A percentile compares a stretch with the other conserved stretches of the same genome.
These are phyloP conservation scores for Fraxinus platypoda DNA, from an alignment of 305 asterid species.

Conservation along the genomic window DNA sequence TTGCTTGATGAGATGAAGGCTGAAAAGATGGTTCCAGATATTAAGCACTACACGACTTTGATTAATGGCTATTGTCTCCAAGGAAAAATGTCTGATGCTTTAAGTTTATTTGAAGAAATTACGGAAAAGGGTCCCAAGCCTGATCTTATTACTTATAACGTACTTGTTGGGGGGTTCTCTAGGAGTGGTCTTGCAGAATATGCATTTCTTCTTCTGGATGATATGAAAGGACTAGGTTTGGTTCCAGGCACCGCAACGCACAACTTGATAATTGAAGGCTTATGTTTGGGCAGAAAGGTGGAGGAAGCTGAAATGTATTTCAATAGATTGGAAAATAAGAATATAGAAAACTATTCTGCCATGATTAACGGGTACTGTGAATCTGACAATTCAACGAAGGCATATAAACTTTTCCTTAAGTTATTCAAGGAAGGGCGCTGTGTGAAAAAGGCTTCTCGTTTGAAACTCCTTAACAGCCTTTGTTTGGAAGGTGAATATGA, in stretches of 20 bases:
- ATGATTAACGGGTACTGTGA: slow-evolving; percentile 47
- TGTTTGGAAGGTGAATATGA: slow-evolving; percentile 31
- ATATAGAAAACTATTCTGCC: slow-evolving; percentile 38
- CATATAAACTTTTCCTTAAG: slow-evolving; percentile 31
- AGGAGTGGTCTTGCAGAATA: slow-evolving; percentile 32
- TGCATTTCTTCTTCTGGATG: slow-evolving; percentile 28
- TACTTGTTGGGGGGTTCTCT: slow-evolving; percentile 48
- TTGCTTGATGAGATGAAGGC: slow-evolving; percentile 70
- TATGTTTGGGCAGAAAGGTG: slow-evolving; percentile 34
- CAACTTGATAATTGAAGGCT: slow-evolving; percentile 44
- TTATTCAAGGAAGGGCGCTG: slow-evolving; percentile 19
- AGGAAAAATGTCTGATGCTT: slow-evolving; percentile 34
- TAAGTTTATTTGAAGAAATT: slow-evolving; percentile 40
- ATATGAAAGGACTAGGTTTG: slow-evolving; percentile 34
- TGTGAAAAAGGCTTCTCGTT: slow-evolving; percentile 32
- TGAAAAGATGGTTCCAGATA: slow-evolving; percentile 56
- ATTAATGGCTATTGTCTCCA: slow-evolving; percentile 48
- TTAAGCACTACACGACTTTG: slow-evolving; percentile 73
- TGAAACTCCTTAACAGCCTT: slow-evolving; percentile 43
- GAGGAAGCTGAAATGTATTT: slow-evolving; percentile 41
- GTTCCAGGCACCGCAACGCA: slow-evolving; percentile 33
- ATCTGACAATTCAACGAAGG: slow-evolving; percentile 24
- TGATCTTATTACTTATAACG: slow-evolving; percentile 44
- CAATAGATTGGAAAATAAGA: slow-evolving; percentile 27
- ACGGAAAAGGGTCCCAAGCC: slow-evolving; percentile 33